phyloP scores from a whole-genome alignment of 306 rosid species.

The Malus fusca region DNA sequence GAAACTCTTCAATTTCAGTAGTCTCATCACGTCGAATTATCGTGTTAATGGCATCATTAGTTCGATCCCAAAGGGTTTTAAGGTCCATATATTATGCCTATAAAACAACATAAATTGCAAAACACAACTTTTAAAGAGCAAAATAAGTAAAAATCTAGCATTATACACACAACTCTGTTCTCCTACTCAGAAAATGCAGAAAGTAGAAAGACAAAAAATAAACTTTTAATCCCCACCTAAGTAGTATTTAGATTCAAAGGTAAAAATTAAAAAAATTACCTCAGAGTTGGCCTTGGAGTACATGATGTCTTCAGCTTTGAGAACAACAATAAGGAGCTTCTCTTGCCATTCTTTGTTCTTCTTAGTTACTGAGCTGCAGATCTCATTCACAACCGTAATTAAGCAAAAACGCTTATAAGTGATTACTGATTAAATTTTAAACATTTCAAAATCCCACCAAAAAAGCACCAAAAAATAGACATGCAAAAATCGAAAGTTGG shows the following conservation, averaged over 20 bases:
- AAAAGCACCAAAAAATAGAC: neutral
- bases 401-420: neutral
- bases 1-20: constrained; percentile 51
- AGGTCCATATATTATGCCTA: constrained; percentile 77
- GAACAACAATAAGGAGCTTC: constrained; percentile 73
- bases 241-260: neutral
- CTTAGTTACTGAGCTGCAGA: constrained; percentile 48
- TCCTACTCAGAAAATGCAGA: neutral
- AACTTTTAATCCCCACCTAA: neutral
- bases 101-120: constrained; percentile 12
- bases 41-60: constrained; percentile 63
- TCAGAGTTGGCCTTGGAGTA: constrained; percentile 79
- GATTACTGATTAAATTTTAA: neutral
- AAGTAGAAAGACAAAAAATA: neutral
- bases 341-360: constrained; percentile 81
- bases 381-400: constrained; percentile 57
- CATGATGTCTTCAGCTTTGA: constrained; percentile 66
- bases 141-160: constrained; percentile 1
- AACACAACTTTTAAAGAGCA: neutral
- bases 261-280: constrained; percentile 27
- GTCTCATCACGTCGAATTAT: constrained; percentile 54
- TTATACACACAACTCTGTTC: neutral
- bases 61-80: constrained; percentile 53
- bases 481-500: neutral
- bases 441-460: neutral